These are phyloP conservation scores for Chaetomiaceae sp. DNA, from an alignment of 2,329 filamentous ascomycete species.

Conservation along the genomic window DNA sequence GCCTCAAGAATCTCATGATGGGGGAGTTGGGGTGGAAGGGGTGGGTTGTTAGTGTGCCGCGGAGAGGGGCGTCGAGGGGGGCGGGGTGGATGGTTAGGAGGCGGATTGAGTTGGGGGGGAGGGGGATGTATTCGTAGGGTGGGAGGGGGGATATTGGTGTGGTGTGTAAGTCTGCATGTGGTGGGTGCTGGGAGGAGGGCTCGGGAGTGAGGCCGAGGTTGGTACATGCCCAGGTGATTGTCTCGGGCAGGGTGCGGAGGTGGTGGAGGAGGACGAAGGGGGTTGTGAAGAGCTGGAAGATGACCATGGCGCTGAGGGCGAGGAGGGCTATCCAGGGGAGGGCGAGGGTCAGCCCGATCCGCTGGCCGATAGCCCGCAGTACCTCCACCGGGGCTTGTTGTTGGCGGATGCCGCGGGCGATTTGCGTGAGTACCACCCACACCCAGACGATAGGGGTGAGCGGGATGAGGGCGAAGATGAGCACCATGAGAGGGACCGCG, in stretches of 20 bases:
- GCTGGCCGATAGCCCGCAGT: not conserved
- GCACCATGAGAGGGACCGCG: conserved; percentile 6
- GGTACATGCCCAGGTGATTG: not conserved
- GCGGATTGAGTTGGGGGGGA: not conserved
- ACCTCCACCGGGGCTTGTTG: not conserved
- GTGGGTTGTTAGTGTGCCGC: not conserved
- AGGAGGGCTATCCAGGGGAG: conserved; percentile 8
- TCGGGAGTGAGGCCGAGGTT: not conserved
- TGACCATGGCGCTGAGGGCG: conserved; percentile 5
- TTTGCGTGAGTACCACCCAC: not conserved
- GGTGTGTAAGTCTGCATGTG: not conserved
- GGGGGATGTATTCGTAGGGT: not conserved
- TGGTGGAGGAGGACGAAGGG: not conserved
- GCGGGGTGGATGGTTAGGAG: conserved; percentile 1
- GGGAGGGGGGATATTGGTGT: not conserved
- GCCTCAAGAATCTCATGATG: no score
- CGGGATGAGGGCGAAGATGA: conserved; percentile 3
- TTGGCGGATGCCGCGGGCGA: not conserved
- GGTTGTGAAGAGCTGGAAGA: not conserved
- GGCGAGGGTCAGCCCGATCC: conserved; percentile 6
- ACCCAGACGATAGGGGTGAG: conserved; percentile 5
- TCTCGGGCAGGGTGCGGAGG: not conserved
- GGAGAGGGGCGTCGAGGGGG: not conserved
- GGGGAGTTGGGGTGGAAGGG: not conserved
- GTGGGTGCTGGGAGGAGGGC: not conserved